Evolutionary conservation across 1,139 yeast genomes (phyloP).

Genomic region (Hansenula lynferdii): DNA sequence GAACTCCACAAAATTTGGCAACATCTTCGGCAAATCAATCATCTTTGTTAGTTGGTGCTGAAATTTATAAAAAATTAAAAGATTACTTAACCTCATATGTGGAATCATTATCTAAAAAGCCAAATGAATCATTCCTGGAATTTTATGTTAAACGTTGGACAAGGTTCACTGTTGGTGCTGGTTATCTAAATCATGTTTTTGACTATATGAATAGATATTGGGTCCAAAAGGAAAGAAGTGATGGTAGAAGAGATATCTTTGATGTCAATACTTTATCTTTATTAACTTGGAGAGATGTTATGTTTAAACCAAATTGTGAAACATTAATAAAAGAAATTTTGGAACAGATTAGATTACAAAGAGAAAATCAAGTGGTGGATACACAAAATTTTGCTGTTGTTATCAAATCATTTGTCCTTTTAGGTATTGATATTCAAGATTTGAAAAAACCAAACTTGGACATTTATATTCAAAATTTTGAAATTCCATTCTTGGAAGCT

Average conservation of each 20-base stretch:
- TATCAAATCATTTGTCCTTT: slow-evolving; percentile 74
- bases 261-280: slow-evolving; percentile 89
- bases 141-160: slow-evolving; percentile 90
- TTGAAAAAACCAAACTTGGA: slow-evolving; percentile 78
- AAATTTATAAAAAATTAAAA: slow-evolving; percentile 71
- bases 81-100: slow-evolving; percentile 63
- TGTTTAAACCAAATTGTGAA: slow-evolving; percentile 66
- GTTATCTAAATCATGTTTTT: slow-evolving; percentile 86
- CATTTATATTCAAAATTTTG: slow-evolving; percentile 79
- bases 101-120: slow-evolving; percentile 37
- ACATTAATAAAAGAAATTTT: slow-evolving; percentile 66
- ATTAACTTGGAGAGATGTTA: slow-evolving; percentile 80
- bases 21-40: slow-evolving; percentile 24
- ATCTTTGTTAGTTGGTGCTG: slow-evolving; percentile 69
- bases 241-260: slow-evolving; percentile 86
- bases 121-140: slow-evolving; percentile 67
- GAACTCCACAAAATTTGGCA: slow-evolving; percentile 38
- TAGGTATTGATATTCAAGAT: slow-evolving; percentile 78
- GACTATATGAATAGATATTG: slow-evolving; percentile 96
- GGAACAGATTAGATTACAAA: slow-evolving; percentile 68
- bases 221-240: slow-evolving; percentile 95
- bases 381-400: slow-evolving; percentile 66
- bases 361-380: slow-evolving; percentile 75
- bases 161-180: slow-evolving; percentile 87
- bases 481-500: slow-evolving; percentile 64